Evolutionary conservation across 306 rosid species (phyloP).

Genomic region (Trifolium fragiferum): DNA sequence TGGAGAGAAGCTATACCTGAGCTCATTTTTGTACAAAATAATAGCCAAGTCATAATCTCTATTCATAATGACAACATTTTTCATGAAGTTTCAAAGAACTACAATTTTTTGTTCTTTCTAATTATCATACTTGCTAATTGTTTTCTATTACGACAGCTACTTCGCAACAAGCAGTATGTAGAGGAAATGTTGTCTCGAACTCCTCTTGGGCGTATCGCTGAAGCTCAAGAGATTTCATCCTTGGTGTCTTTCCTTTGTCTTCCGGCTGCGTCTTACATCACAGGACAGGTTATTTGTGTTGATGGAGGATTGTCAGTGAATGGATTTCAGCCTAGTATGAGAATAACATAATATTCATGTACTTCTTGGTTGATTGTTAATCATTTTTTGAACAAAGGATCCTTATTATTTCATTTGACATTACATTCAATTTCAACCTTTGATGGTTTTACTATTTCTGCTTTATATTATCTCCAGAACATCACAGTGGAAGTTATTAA

Average conservation of each 20-base stretch:
- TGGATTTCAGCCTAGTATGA: constrained; percentile 58
- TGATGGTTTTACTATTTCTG: constrained; percentile 66
- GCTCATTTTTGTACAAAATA: no score
- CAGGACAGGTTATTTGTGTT: constrained; percentile 74
- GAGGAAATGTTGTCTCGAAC: constrained; percentile 59
- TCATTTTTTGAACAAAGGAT: constrained; percentile 10
- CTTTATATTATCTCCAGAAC: constrained; percentile 57
- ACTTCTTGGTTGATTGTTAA: constrained; percentile 18
- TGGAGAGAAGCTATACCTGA: no score
- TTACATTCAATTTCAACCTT: constrained; percentile 16
- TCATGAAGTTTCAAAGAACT: constrained; percentile 1
- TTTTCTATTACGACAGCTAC: constrained; percentile 51
- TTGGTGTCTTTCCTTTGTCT: constrained; percentile 84
- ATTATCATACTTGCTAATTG: constrained; percentile 22
- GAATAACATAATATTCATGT: constrained; percentile 34
- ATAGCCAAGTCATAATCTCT: no score
- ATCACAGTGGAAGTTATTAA: constrained; percentile 60
- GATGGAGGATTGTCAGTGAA: constrained; percentile 81
- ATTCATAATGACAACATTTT: constrained; percentile 13
- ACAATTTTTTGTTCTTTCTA: neutral
- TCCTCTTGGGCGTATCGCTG: constrained; percentile 70
- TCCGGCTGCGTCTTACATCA: constrained; percentile 89
- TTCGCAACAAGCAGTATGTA: constrained; percentile 55
- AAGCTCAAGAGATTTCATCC: constrained; percentile 73
- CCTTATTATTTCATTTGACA: constrained; percentile 7